A percentile compares a stretch with the other conserved stretches of the same genome.
Evolutionary conservation across 495 filamentous ascomycete genomes (phyloP).

Genomic region (Neurospora sublineolata): DNA sequence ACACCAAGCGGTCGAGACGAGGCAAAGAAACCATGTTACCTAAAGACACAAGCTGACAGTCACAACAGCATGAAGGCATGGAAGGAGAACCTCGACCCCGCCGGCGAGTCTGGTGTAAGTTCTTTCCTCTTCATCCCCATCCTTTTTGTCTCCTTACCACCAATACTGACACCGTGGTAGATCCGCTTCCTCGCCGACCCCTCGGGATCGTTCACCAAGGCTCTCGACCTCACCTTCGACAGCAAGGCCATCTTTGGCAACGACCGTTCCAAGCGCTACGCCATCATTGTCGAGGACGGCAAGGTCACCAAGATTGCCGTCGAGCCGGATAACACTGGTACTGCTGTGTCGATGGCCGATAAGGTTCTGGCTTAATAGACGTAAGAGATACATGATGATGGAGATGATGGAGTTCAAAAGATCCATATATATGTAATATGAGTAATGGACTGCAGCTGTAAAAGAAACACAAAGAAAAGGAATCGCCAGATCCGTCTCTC

Average conservation of each 20-base stretch:
- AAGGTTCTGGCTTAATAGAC: constrained; percentile 51
- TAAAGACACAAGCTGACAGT: neutral
- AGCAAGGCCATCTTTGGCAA: constrained; percentile 75
- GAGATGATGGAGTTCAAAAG: neutral
- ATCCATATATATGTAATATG: neutral
- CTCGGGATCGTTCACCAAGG: constrained; percentile 67
- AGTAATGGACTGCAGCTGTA: neutral
- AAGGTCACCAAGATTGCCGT: constrained; percentile 65
- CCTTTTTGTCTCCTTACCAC: too few species aligned
- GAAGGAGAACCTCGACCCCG: constrained; percentile 61
- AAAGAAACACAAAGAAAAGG: neutral
- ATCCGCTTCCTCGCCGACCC: constrained; percentile 91
- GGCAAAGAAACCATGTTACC: neutral
- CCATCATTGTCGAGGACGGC: constrained; percentile 64
- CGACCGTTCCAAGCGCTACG: constrained; percentile 79
- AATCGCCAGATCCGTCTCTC: neutral
- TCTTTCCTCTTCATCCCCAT: neutral
- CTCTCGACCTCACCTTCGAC: constrained; percentile 77
- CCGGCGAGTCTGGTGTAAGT: constrained; percentile 61
- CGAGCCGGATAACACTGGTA: constrained; percentile 89
- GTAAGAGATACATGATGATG: neutral
- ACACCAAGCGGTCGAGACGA: neutral
- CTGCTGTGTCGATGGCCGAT: constrained; percentile 48
- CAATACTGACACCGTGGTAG: constrained; percentile 14
- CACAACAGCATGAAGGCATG: constrained; percentile 70